A percentile compares a stretch with the other conserved stretches of the same genome.
Conservation (phyloP, 192 early-diverging fungal genomes). For the Dissophora ornata region DNA sequence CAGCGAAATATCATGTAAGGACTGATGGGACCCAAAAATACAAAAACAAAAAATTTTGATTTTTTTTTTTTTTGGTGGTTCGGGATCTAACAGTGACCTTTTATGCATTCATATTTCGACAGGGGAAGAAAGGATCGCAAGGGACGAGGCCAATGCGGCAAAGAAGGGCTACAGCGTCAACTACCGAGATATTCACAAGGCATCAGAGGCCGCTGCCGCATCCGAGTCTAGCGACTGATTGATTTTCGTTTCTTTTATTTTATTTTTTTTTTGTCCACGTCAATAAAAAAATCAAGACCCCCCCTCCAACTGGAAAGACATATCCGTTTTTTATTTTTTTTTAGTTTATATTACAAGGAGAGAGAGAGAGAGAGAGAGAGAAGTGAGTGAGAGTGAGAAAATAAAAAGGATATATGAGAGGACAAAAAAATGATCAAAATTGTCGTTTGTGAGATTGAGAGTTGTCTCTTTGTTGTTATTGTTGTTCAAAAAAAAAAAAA, state of each 20-base stretch:
- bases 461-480: no score
- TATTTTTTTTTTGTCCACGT: constrained; percentile 7
- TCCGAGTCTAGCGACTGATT: background rate
- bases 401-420: background rate
- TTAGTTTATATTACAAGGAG: constrained; percentile 5
- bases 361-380: background rate
- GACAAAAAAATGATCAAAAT: background rate
- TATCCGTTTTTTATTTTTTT: background rate
- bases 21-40: no score
- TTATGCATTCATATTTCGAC: background rate
- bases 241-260: background rate
- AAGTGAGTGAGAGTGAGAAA: background rate
- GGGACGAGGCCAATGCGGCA: constrained; percentile 49
- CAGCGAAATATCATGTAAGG: constrained; percentile 43
- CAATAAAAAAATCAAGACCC: no score
- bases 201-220: background rate
- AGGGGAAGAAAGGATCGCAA: constrained; percentile 50
- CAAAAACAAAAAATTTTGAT: background rate
- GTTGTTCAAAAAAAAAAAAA: background rate
- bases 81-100: background rate
- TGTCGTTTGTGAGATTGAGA: no score
- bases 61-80: background rate
- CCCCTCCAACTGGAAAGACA: no score
- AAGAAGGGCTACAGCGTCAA: constrained; percentile 51
- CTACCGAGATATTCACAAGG: constrained; percentile 34